Percentiles rank a stretch among this genome's conserved stretches.
Conservation (phyloP, 2,329 filamentous ascomycete species). For the Xylaria sp. region DNA sequence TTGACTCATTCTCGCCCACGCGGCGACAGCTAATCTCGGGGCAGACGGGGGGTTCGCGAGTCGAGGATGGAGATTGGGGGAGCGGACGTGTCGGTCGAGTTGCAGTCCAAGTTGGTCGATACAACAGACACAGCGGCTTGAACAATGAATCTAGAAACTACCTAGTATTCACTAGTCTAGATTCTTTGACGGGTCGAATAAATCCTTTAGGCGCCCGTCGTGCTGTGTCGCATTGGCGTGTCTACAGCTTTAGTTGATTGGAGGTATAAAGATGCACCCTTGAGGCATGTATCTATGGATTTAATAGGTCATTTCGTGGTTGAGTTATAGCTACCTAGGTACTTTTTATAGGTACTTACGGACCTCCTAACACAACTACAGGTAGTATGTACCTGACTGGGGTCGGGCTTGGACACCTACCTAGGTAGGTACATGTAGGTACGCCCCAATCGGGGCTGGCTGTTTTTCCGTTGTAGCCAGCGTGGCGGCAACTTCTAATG, state of each 20-base stretch:
- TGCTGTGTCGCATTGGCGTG: conserved; percentile 32
- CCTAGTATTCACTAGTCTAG: conserved; percentile 3
- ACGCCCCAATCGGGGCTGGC: conserved; percentile 31
- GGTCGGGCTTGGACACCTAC: neutral
- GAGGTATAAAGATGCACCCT: conserved; percentile 5
- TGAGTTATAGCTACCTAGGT: neutral
- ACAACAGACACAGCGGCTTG: conserved; percentile 6
- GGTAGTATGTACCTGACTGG: neutral
- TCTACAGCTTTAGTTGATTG: conserved; percentile 27
- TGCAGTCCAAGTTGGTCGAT: conserved; percentile 7
- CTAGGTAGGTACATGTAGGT: too few species aligned
- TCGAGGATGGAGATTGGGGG: conserved; percentile 22
- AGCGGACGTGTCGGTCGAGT: conserved; percentile 17
- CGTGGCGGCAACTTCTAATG: conserved; percentile 39
- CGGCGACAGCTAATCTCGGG: conserved; percentile 40
- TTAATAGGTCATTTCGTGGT: neutral
- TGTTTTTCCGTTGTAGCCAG: conserved; percentile 47
- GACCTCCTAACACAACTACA: neutral
- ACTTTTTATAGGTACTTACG: conserved; percentile 4
- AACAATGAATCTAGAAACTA: neutral
- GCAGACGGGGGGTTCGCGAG: conserved; percentile 21
- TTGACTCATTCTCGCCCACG: conserved; percentile 52
- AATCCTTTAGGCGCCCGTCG: conserved; percentile 25
- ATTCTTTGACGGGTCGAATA: conserved; percentile 22
- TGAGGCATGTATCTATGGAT: neutral